A percentile compares a stretch with the other conserved stretches of the same genome.
These are phyloP conservation scores for Potentilla sterilis DNA, from an alignment of 306 rosid species.

Conservation along the genomic window DNA sequence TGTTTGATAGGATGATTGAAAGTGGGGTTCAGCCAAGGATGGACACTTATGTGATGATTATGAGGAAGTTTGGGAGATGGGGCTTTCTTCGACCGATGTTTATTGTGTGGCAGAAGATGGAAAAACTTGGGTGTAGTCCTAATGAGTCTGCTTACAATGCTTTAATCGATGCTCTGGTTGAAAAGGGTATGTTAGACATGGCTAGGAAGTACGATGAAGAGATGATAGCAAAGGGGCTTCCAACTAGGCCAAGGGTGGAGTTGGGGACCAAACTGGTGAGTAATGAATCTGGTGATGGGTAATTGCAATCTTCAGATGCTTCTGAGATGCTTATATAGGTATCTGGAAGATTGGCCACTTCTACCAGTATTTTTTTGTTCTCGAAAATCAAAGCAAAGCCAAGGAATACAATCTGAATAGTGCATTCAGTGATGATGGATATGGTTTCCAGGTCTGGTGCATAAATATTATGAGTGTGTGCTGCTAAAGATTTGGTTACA, in stretches of 20 bases:
- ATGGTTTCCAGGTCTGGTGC: neutral
- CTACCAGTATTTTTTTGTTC: neutral
- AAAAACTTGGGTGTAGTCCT: conserved; percentile 74
- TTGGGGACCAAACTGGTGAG: conserved; percentile 47
- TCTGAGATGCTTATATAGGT: too few relatives aligned
- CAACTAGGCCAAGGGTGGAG: conserved; percentile 74
- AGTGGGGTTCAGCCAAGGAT: conserved; percentile 62
- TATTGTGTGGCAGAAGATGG: conserved; percentile 73
- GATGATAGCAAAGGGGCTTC: conserved; percentile 81
- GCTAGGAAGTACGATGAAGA: conserved; percentile 83
- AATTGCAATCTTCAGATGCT: neutral
- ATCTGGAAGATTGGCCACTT: neutral
- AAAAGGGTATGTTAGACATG: conserved; percentile 67
- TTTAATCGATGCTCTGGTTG: conserved; percentile 75
- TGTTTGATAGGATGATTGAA: conserved; percentile 70
- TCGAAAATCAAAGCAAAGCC: neutral
- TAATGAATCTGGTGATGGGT: conserved; percentile 30
- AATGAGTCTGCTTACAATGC: conserved; percentile 80
- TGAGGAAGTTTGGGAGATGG: conserved; percentile 89
- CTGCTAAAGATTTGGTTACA: neutral
- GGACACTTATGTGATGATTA: conserved; percentile 84
- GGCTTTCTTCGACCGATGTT: conserved; percentile 81
- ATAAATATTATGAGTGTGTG: neutral
- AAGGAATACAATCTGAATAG: neutral
- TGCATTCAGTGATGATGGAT: neutral